A percentile compares a stretch with the other conserved stretches of the same genome.
These are phyloP conservation scores for Scorias spongiosa DNA, from an alignment of 2,329 filamentous ascomycete genomes.

Conservation along the genomic window DNA sequence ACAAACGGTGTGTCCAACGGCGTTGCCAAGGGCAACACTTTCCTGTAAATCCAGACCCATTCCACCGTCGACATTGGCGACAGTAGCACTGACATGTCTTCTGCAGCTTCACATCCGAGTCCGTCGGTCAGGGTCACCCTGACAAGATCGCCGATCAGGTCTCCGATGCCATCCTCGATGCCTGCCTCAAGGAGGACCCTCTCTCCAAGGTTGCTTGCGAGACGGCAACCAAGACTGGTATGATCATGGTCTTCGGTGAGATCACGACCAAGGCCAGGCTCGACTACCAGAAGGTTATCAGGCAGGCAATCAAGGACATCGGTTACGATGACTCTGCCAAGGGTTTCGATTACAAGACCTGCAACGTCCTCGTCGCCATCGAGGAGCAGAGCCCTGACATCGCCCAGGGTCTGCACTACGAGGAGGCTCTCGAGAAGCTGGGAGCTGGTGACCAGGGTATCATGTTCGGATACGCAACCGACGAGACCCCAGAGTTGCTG, in stretches of 20 bases:
- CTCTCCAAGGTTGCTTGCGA: constrained; percentile 98
- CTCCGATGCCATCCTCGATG: constrained; percentile 96
- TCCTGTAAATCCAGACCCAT: constrained; percentile 7
- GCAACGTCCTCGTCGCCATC: constrained; percentile 95
- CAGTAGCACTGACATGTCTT: constrained; percentile 1
- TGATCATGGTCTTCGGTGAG: constrained; percentile 98
- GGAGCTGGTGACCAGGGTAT: constrained; percentile 99
- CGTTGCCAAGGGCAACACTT: constrained; percentile 10
- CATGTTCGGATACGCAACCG: constrained; percentile 99
- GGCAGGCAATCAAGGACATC: constrained; percentile 90
- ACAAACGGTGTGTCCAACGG: constrained; percentile 6
- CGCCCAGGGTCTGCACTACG: constrained; percentile 96
- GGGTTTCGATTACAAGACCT: constrained; percentile 99
- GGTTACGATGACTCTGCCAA: constrained; percentile 94
- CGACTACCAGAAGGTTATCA: constrained; percentile 98
- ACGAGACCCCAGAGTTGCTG: constrained; percentile 95
- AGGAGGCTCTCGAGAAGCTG: constrained; percentile 91
- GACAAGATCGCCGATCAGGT: constrained; percentile 58
- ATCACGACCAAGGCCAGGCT: constrained; percentile 92
- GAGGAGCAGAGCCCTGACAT: constrained; percentile 99
- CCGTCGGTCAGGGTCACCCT: constrained; percentile 28
- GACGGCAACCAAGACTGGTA: constrained; percentile 97
- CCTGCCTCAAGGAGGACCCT: constrained; percentile 85
- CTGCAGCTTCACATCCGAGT: constrained; percentile 35
- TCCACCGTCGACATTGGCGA: neutral